phyloP scores from a whole-genome alignment of 352 stramenopile genomes.

The Phytophthora brassicae region DNA sequence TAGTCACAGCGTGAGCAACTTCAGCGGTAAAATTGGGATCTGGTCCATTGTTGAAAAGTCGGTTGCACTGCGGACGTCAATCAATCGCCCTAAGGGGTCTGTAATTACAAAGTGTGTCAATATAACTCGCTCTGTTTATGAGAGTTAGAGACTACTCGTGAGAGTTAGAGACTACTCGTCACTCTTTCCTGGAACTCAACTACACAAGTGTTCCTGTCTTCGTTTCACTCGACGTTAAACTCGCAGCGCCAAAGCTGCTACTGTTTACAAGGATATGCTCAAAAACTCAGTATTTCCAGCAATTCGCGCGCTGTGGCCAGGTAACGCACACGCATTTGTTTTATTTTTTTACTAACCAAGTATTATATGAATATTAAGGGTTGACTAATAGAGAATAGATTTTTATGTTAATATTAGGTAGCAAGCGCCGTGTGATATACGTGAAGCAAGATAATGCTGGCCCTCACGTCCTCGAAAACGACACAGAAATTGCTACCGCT shows the following conservation, averaged over 20 bases:
- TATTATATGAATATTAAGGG: too few species aligned
- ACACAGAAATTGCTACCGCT: not conserved
- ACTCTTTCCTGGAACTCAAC: too few species aligned
- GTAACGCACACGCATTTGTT: too few species aligned
- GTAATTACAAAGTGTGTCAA: not conserved
- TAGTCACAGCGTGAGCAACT: not conserved
- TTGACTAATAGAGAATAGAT: too few species aligned
- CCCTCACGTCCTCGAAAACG: not conserved
- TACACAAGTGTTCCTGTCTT: too few species aligned
- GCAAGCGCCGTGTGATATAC: not conserved
- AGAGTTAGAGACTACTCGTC: too few species aligned
- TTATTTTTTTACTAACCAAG: not conserved
- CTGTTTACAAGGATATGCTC: not conserved
- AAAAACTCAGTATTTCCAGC: not conserved
- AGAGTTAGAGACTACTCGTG: too few species aligned
- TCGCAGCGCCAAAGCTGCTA: too few species aligned
- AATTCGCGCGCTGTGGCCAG: not conserved
- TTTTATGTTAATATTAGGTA: too few species aligned
- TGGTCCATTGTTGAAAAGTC: constrained; percentile 3
- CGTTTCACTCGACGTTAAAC: too few species aligned
- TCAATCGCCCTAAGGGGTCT: constrained; percentile 1
- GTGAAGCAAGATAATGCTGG: not conserved
- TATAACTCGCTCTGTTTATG: too few species aligned
- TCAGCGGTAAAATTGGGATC: constrained; percentile 2
- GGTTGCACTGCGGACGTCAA: not conserved